These are phyloP conservation scores for Kwoniella botswanensis DNA, from an alignment of 768 basidiomycete species.

Conservation along the genomic window DNA sequence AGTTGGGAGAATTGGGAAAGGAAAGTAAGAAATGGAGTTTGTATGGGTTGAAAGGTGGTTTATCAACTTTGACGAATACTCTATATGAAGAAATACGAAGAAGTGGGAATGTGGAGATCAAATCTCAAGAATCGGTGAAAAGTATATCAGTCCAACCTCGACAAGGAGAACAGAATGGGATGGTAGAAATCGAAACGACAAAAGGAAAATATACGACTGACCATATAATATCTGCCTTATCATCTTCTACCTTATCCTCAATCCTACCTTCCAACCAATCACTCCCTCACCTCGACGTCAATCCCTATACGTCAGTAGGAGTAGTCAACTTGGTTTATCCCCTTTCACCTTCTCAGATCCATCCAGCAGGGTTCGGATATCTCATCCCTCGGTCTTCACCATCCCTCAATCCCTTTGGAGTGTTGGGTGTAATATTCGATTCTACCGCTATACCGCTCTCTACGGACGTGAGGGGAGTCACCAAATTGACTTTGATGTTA, in stretches of 20 bases:
- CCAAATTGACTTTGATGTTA: conserved; percentile 88
- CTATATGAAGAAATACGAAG: conserved; percentile 62
- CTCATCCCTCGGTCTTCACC: conserved; percentile 72
- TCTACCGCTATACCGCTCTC: conserved; percentile 69
- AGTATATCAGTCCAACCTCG: neutral
- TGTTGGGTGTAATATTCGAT: conserved; percentile 88
- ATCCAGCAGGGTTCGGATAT: conserved; percentile 91
- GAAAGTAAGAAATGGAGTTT: conserved; percentile 75
- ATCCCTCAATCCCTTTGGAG: conserved; percentile 45
- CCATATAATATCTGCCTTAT: conserved; percentile 78
- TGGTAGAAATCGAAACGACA: conserved; percentile 19
- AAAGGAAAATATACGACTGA: conserved; percentile 24
- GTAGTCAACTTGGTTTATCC: conserved; percentile 87
- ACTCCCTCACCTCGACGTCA: conserved; percentile 72
- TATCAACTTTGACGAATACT: conserved; percentile 69
- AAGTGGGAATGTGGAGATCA: conserved; percentile 67
- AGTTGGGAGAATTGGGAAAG: conserved; percentile 73
- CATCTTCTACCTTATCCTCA: conserved; percentile 65
- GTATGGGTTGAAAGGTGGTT: conserved; percentile 79
- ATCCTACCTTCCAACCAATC: conserved; percentile 58
- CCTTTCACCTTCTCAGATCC: conserved; percentile 62
- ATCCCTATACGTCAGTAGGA: conserved; percentile 77
- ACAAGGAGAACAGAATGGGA: conserved; percentile 2
- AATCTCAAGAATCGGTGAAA: conserved; percentile 58
- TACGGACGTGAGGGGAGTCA: conserved; percentile 58